Evolutionary conservation across 2,329 filamentous ascomycete species (phyloP).

Genomic region (Rhynchosporium graminicola): DNA sequence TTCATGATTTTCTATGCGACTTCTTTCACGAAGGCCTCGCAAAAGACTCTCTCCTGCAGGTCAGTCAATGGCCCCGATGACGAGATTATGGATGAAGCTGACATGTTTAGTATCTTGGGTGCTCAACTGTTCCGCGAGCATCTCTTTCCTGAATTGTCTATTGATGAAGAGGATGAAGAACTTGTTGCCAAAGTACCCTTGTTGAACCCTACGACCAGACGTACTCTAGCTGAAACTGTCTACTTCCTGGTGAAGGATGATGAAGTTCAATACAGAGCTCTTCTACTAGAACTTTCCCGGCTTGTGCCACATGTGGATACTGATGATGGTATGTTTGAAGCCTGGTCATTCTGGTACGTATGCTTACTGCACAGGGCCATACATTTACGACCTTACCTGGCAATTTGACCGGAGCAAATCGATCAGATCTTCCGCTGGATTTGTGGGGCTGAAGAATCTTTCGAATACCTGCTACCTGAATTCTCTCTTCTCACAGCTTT

Average conservation of each 20-base stretch:
- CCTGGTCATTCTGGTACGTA: not conserved
- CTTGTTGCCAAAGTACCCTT: conserved; percentile 47
- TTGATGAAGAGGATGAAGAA: conserved; percentile 40
- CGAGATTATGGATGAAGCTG: conserved; percentile 15
- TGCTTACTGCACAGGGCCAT: conserved; percentile 47
- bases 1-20: conserved; percentile 42
- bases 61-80: conserved; percentile 12
- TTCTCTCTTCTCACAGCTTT: conserved; percentile 89
- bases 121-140: conserved; percentile 61
- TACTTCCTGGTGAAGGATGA: conserved; percentile 56
- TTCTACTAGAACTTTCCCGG: conserved; percentile 53
- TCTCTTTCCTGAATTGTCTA: conserved; percentile 58
- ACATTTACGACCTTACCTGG: conserved; percentile 61
- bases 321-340: conserved; percentile 40
- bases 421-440: conserved; percentile 76
- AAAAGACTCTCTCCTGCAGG: conserved; percentile 34
- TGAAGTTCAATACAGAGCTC: conserved; percentile 48
- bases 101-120: conserved; percentile 44
- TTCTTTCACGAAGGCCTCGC: conserved; percentile 34
- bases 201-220: conserved; percentile 57
- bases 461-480: conserved; percentile 98
- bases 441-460: conserved; percentile 86
- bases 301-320: conserved; percentile 51
- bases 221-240: conserved; percentile 61
- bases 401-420: conserved; percentile 65